Percentiles rank a stretch among this genome's conserved stretches.
Conservation (phyloP, 2,329 filamentous ascomycete genomes). For the Akanthomyces uredinophilus region DNA sequence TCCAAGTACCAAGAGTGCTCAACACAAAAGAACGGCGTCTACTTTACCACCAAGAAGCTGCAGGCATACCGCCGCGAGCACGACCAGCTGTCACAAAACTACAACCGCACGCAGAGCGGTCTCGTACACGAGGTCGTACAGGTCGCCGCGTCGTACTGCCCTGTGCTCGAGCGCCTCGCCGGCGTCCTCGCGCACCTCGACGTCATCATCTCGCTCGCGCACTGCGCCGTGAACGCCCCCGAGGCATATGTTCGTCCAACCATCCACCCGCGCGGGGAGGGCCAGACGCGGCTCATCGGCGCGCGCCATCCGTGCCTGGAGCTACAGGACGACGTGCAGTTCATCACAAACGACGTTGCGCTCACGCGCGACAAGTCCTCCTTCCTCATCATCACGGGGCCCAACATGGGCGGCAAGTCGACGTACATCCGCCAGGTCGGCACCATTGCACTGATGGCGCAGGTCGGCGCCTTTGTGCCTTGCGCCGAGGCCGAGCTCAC, state of each 20-base stretch:
- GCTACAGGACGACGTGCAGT: conserved; percentile 96
- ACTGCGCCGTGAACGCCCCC: conserved; percentile 88
- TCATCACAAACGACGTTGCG: conserved; percentile 95
- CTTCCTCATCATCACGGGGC: conserved; percentile 94
- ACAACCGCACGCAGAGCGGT: conserved; percentile 89
- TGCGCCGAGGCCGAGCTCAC: conserved; percentile 86
- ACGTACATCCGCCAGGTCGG: conserved; percentile 98
- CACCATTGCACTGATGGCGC: conserved; percentile 94
- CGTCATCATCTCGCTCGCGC: conserved; percentile 89
- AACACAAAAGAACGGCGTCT: conserved; percentile 98
- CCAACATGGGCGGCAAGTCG: conserved; percentile 98
- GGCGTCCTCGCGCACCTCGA: conserved; percentile 88
- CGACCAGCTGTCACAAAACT: conserved; percentile 88
- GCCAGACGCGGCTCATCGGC: conserved; percentile 84
- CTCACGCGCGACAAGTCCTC: conserved; percentile 74
- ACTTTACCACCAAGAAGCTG: conserved; percentile 85
- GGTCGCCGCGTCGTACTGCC: conserved; percentile 91
- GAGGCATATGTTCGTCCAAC: conserved; percentile 86
- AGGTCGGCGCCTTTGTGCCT: conserved; percentile 93
- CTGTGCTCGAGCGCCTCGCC: conserved; percentile 83
- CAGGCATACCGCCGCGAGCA: conserved; percentile 81
- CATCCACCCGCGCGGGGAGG: conserved; percentile 82
- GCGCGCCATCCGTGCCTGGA: conserved; percentile 97
- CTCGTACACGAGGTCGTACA: conserved; percentile 88
- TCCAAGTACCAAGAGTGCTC: conserved; percentile 88